phyloP scores from a whole-genome alignment of 1,284 basidiomycete genomes.

The Ganoderma lingzhi region DNA sequence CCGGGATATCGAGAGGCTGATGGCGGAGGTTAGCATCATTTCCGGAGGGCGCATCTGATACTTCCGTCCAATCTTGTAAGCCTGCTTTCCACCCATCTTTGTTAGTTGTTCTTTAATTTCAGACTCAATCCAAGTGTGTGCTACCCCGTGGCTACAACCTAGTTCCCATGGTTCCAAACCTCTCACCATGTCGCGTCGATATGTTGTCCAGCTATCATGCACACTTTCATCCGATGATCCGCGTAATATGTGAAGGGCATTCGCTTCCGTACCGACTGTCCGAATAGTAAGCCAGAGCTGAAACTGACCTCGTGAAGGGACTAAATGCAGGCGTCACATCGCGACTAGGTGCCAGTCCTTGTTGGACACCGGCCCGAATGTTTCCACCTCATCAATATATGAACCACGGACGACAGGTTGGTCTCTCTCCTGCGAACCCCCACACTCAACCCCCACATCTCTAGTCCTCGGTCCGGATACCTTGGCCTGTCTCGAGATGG shows the following conservation, averaged over 20 bases:
- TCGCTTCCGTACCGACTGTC: neutral
- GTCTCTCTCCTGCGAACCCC: neutral
- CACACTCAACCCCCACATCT: neutral
- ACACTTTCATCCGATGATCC: neutral
- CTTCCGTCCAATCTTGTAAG: neutral
- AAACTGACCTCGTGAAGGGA: neutral
- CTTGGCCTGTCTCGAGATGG: neutral
- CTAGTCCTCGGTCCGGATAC: slow-evolving; percentile 1
- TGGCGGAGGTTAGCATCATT: slow-evolving; percentile 20
- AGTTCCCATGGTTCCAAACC: neutral
- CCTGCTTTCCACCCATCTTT: neutral
- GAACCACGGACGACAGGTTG: neutral
- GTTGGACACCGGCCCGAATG: neutral
- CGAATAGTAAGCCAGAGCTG: neutral
- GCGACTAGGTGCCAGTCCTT: neutral
- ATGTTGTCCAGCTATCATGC: neutral
- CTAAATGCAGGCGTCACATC: neutral
- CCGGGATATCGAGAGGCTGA: slow-evolving; percentile 30
- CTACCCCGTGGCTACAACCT: neutral
- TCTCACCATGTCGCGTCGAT: neutral
- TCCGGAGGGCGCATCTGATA: neutral
- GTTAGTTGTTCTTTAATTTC: neutral
- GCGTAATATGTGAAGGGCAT: neutral
- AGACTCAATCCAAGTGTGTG: neutral
- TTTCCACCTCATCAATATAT: neutral